A percentile compares a stretch with the other conserved stretches of the same genome.
These are phyloP conservation scores for Alternaria sp. DNA, from an alignment of 2,329 filamentous ascomycete species.

Conservation along the genomic window DNA sequence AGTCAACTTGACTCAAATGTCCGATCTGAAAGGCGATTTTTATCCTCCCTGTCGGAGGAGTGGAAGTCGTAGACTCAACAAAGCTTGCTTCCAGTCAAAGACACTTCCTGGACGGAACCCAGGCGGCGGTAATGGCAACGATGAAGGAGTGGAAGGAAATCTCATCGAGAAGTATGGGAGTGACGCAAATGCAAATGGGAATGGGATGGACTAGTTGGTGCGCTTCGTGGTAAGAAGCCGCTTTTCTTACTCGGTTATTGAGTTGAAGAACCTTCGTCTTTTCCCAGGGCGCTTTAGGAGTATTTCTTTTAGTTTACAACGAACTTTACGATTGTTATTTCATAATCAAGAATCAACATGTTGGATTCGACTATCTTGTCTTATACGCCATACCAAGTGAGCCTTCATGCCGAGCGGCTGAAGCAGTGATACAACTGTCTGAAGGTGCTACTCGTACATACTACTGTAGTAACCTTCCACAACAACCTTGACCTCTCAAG, in stretches of 20 bases:
- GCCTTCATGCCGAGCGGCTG: not conserved
- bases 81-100: slow-evolving; percentile 2
- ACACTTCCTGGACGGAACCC: slow-evolving; percentile 3
- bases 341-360: not conserved
- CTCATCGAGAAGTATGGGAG: no score
- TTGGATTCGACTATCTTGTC: not conserved
- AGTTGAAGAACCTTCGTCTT: not conserved
- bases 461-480: no score
- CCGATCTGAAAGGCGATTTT: no score
- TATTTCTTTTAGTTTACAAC: not conserved
- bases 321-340: not conserved
- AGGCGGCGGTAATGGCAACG: not conserved
- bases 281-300: not conserved
- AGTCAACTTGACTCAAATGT: not conserved
- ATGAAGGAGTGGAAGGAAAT: not conserved
- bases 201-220: not conserved
- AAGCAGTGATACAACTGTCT: no score
- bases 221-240: not conserved
- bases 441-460: not conserved
- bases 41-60: not conserved
- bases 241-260: not conserved
- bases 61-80: slow-evolving; percentile 11
- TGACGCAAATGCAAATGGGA: not conserved
- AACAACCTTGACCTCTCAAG: slow-evolving; percentile 15
- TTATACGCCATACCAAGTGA: not conserved